Conservation (phyloP, 176 grass and related monocot species). For the Carex kokanica region DNA sequence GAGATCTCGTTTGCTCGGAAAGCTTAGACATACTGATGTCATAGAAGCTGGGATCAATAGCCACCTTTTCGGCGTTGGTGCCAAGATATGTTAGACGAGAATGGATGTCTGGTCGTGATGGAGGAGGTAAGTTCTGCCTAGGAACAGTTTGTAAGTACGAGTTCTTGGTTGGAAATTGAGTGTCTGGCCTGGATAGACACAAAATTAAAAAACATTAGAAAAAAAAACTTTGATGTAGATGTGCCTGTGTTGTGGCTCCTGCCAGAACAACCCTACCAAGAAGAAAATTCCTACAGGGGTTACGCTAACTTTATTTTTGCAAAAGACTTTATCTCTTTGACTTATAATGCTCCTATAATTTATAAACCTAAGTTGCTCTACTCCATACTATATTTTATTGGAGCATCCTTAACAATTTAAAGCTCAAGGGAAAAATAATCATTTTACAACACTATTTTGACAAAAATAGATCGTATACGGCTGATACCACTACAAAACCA, state of each 20-base stretch:
- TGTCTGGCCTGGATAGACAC: not conserved
- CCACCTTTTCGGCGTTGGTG: not conserved
- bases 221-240: not conserved
- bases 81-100: slow-evolving; percentile 5
- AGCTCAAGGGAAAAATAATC: too few species aligned
- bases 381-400: too few species aligned
- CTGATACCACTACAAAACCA: not conserved
- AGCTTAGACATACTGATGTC: not conserved
- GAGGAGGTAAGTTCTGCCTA: slow-evolving; percentile 7
- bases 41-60: not conserved
- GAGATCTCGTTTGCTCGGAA: not conserved
- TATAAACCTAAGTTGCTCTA: too few species aligned
- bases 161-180: not conserved
- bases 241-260: too few species aligned
- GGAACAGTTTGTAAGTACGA: not conserved
- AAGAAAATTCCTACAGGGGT: too few species aligned
- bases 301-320: too few species aligned
- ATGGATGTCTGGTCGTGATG: not conserved
- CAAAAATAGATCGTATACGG: too few species aligned
- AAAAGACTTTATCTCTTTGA: too few species aligned
- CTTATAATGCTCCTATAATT: too few species aligned
- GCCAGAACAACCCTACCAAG: too few species aligned
- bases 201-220: not conserved
- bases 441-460: too few species aligned
- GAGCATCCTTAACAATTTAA: too few species aligned